phyloP scores from a whole-genome alignment of 2,329 filamentous ascomycete genomes.

The Calonectria leucothoes region DNA sequence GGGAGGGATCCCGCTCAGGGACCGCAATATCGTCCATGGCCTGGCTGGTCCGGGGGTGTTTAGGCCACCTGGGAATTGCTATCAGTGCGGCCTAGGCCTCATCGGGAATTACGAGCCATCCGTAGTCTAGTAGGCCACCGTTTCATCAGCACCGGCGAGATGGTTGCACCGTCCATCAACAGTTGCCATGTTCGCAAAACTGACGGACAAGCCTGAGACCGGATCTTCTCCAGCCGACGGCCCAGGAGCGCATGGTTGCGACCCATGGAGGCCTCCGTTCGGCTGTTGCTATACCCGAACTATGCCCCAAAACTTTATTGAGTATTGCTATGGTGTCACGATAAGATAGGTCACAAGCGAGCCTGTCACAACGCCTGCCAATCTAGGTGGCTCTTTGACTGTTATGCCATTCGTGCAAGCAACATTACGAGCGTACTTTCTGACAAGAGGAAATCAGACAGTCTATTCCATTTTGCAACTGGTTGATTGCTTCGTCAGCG shows the following conservation, averaged over 20 bases:
- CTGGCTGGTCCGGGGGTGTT: not conserved
- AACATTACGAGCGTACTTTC: too few relatives aligned
- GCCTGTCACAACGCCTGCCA: not conserved
- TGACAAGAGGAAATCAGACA: too few relatives aligned
- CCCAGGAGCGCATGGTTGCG: not conserved
- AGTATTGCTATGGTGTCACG: not conserved
- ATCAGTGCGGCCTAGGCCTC: too few relatives aligned
- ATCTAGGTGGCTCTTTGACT: too few relatives aligned
- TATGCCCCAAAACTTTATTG: not conserved
- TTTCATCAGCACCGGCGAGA: not conserved
- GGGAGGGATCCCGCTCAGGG: not conserved
- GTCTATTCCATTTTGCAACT: not conserved
- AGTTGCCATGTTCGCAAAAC: not conserved
- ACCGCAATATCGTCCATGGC: not conserved
- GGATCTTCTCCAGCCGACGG: not conserved
- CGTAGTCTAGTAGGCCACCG: too few relatives aligned
- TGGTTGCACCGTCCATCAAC: not conserved
- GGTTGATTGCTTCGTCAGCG: not conserved
- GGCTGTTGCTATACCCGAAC: not conserved
- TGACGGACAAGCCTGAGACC: not conserved
- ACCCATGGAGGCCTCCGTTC: not conserved
- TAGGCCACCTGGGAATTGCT: not conserved
- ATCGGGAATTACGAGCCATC: too few relatives aligned
- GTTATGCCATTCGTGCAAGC: too few relatives aligned
- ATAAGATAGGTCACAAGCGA: not conserved